Evolutionary conservation across 768 basidiomycete genomes (phyloP), one percentile per base, ranked within the genome.

Genomic region (Pisolithus orientalis): DNA sequence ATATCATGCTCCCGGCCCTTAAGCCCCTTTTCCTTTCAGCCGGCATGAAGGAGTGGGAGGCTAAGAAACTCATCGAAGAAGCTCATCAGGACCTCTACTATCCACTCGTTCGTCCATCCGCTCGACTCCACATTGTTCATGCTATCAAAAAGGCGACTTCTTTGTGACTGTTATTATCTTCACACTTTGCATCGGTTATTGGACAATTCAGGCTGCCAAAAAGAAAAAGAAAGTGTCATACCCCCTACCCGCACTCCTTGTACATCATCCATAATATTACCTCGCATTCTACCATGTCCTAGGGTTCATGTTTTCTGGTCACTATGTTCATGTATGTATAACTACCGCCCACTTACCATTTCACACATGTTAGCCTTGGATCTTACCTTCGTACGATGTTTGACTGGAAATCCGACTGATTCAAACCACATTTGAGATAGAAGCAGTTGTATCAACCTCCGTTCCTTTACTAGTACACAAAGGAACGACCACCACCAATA

Each of bases 61-160:
- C 80, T 6, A 77, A 76, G 61, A 73, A 72, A 32, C 72, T 87
- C 49, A 78, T 85, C 53, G 73, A 74, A 53, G 78, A 79, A 50
- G 85, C 85, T 0, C 84, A 86, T 55, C 73, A 74, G 39, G 84
- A 86, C 59, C 70, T 87, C 11, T 87, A 87, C 57, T 75, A 80
- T 50, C 80, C 83, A 2, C 65, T 77, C 13, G 74, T 75, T 54
- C 69, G 72, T 28, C 71, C 76, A 21, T 81, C 78, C 11, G 67
- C 74, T 43, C 76, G 74, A 34, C 67, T 86, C 38, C 79, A 85
- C 59, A 78, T 87, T 44, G 80, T 79, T 2, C 77, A 84, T 54
- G 84, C 80, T 28, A 39, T 69, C 49, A 73, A 72, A 59, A 65
- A 67, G 47, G 53, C 40, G 1, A 13, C 3, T 65, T 48, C 59